phyloP scores from a whole-genome alignment of 371 early-diverging fungal species.

The Capillidium rhysosporum region DNA sequence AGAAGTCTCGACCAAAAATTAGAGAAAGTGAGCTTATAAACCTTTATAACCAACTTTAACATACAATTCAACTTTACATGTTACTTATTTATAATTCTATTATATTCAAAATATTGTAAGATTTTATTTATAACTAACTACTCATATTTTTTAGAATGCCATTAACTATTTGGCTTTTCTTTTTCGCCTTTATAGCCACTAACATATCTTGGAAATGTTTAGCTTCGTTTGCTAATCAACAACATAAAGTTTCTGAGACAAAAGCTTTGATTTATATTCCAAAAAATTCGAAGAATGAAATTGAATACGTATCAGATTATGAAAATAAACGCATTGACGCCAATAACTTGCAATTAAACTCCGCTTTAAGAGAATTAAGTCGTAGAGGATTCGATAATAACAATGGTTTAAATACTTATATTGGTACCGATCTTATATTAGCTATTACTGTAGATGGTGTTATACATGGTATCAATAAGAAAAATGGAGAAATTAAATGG shows the following conservation, averaged over 20 bases:
- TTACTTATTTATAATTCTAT: too few species aligned
- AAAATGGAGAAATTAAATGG: slow-evolving; percentile 30
- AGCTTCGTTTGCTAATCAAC: not conserved
- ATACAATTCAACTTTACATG: too few species aligned
- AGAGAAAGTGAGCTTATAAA: too few species aligned
- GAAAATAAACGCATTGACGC: not conserved
- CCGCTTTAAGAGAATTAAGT: not conserved
- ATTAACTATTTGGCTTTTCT: not conserved
- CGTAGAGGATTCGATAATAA: not conserved
- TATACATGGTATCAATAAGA: slow-evolving; percentile 27
- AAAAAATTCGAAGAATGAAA: not conserved
- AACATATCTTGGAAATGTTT: not conserved
- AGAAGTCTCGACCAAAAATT: too few species aligned
- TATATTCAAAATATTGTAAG: too few species aligned
- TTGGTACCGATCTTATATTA: not conserved
- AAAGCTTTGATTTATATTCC: not conserved
- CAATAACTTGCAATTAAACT: not conserved
- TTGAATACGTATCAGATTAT: not conserved
- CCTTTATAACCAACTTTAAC: too few species aligned
- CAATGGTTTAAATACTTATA: not conserved
- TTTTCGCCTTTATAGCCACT: not conserved
- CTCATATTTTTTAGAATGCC: too few species aligned
- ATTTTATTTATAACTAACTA: too few species aligned
- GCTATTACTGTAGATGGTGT: slow-evolving; percentile 40
- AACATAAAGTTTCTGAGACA: not conserved